phyloP scores from a whole-genome alignment of 2,329 filamentous ascomycete species.

The Sphaerulina populicola region DNA sequence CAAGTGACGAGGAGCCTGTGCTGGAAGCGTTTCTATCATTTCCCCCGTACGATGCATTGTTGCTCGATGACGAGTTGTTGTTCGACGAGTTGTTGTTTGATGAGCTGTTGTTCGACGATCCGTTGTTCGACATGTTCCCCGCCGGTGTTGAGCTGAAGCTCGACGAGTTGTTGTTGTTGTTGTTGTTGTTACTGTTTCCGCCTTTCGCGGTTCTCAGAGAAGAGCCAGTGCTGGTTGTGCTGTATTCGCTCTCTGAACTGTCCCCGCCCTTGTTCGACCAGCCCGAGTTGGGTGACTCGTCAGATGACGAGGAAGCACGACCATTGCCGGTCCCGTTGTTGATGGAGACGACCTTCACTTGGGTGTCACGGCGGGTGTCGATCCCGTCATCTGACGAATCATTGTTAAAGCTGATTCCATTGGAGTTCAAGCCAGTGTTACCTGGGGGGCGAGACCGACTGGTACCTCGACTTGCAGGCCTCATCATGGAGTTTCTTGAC shows the following conservation, averaged over 20 bases:
- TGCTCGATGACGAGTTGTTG: slow-evolving; percentile 2
- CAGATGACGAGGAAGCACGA: slow-evolving; percentile 13
- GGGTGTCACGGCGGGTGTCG: slow-evolving; percentile 10
- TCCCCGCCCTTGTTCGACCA: slow-evolving; percentile 17
- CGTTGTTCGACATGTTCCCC: slow-evolving; percentile 10
- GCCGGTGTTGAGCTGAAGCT: slow-evolving; percentile 6
- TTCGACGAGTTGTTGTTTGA: slow-evolving; percentile 5
- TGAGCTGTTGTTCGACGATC: slow-evolving; percentile 9
- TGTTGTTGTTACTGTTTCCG: neutral
- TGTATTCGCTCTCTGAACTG: slow-evolving; percentile 15
- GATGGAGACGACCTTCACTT: slow-evolving; percentile 16
- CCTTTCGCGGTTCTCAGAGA: slow-evolving; percentile 7
- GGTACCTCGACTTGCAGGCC: slow-evolving; percentile 11
- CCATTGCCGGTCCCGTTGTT: slow-evolving; percentile 9
- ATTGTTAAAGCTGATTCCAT: slow-evolving; percentile 17
- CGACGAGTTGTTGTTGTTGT: neutral
- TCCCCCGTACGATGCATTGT: neutral
- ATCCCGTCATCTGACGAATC: slow-evolving; percentile 16
- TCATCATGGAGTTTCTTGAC: slow-evolving; percentile 12
- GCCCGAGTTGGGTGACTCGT: slow-evolving; percentile 14
- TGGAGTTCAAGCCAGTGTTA: slow-evolving; percentile 18
- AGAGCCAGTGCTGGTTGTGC: slow-evolving; percentile 12
- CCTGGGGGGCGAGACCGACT: slow-evolving; percentile 15
- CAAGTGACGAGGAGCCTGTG: slow-evolving; percentile 1
- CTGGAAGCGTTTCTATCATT: neutral